These are phyloP conservation scores for Globisporangium recalcitrans DNA, from an alignment of 352 stramenopile species.

Conservation along the genomic window DNA sequence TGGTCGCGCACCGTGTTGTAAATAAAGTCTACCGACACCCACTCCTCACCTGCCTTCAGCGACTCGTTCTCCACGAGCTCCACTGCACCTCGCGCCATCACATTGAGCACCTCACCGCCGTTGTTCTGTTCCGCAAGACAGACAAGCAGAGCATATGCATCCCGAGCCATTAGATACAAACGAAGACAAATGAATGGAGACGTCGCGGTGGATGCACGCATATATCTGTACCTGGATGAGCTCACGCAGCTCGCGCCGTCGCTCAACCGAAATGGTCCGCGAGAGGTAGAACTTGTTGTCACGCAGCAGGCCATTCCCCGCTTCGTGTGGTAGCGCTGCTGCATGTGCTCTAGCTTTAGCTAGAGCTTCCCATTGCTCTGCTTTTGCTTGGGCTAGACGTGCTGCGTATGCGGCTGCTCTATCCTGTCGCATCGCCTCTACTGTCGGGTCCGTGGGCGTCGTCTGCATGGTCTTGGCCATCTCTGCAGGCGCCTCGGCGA, in stretches of 20 bases:
- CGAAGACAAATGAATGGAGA: not conserved
- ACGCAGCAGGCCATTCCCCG: not conserved
- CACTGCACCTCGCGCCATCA: slow-evolving; percentile 10
- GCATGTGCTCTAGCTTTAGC: not conserved
- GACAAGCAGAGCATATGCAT: not conserved
- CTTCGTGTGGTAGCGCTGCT: not conserved
- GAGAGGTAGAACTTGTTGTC: slow-evolving; percentile 14
- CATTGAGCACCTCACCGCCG: slow-evolving; percentile 25
- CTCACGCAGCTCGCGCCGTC: not conserved
- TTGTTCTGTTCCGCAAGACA: slow-evolving; percentile 15
- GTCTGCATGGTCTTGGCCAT: slow-evolving; percentile 4
- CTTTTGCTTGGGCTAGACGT: not conserved
- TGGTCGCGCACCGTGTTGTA: slow-evolving; percentile 36
- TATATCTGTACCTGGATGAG: slow-evolving; percentile 14
- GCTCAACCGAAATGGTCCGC: not conserved
- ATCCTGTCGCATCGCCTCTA: not conserved
- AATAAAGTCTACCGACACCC: slow-evolving; percentile 46
- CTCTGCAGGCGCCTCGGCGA: not conserved
- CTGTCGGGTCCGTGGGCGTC: not conserved
- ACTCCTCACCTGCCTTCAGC: slow-evolving; percentile 23
- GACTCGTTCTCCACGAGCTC: slow-evolving; percentile 37
- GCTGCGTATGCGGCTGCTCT: not conserved
- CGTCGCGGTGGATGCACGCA: not conserved
- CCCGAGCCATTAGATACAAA: not conserved
- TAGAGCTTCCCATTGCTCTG: not conserved